A percentile compares a stretch with the other conserved stretches of the same genome.
phyloP scores from a whole-genome alignment of 2,329 filamentous ascomycete genomes.

The Colletotrichum siamense region DNA sequence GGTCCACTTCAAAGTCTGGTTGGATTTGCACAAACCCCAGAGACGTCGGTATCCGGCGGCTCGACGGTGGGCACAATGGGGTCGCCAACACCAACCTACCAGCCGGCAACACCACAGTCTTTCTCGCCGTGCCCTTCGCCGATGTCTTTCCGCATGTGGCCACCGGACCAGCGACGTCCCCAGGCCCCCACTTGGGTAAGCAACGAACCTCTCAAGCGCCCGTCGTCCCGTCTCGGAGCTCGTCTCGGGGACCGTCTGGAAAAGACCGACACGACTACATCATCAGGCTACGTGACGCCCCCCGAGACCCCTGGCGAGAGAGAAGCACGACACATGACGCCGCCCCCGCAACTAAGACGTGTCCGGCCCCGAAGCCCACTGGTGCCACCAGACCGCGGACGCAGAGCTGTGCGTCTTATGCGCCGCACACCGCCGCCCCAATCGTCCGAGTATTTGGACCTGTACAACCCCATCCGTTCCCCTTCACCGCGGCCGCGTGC shows the following conservation, averaged over 20 bases:
- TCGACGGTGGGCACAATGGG: not conserved
- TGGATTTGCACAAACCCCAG: not conserved
- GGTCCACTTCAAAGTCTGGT: not conserved
- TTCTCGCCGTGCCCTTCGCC: not conserved
- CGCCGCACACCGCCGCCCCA: slow-evolving; percentile 21
- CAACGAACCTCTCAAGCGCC: slow-evolving; percentile 44
- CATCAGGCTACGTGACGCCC: slow-evolving; percentile 34
- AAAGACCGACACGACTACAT: slow-evolving; percentile 25
- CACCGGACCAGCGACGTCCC: not conserved
- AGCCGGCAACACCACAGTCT: not conserved
- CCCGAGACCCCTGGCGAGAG: slow-evolving; percentile 30
- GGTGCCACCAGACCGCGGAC: not conserved
- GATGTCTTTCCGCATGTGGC: not conserved
- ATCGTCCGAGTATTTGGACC: slow-evolving; percentile 40
- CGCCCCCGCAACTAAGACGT: slow-evolving; percentile 4
- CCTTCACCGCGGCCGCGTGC: slow-evolving; percentile 3
- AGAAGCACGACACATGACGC: not conserved
- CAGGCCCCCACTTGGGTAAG: slow-evolving; percentile 34
- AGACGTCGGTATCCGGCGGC: not conserved
- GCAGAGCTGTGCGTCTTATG: not conserved
- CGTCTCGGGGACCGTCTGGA: slow-evolving; percentile 19
- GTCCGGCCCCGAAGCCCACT: not conserved
- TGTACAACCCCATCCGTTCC: slow-evolving; percentile 30
- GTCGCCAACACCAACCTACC: not conserved
- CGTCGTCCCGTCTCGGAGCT: slow-evolving; percentile 37